Conservation (phyloP, 176 grass and related monocot genomes). For the Alopecurus myosuroides region DNA sequence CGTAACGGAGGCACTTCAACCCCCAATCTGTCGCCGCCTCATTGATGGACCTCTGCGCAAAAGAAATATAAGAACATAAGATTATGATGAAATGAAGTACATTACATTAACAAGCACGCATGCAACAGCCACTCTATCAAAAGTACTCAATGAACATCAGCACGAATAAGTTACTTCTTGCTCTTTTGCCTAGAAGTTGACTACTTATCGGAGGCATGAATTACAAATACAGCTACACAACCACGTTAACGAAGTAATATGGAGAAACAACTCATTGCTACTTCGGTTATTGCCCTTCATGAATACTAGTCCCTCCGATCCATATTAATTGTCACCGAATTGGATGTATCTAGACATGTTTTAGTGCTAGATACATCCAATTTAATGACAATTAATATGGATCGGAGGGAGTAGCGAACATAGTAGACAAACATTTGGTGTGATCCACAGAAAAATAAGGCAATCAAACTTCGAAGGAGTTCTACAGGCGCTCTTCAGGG, state of each 20-base stretch:
- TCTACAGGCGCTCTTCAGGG: slow-evolving; percentile 8
- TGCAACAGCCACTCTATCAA: neutral
- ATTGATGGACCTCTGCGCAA: slow-evolving; percentile 76
- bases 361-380: no score
- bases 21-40: slow-evolving; percentile 86
- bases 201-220: neutral
- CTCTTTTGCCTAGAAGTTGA: neutral
- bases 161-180: neutral
- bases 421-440: neutral
- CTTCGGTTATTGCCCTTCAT: neutral
- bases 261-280: neutral
- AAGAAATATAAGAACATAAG: slow-evolving; percentile 2
- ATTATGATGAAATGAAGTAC: neutral
- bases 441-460: neutral
- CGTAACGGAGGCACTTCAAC: slow-evolving; percentile 90
- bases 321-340: no score
- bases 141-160: neutral
- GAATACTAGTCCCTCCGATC: no score
- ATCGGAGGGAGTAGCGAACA: no score
- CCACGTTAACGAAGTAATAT: neutral
- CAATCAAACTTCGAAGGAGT: neutral
- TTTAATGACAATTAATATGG: no score
- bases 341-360: no score
- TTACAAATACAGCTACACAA: neutral
- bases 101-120: neutral